A percentile compares a stretch with the other conserved stretches of the same genome.
Conservation (phyloP, 805 yeast genomes). For the Spathaspora hagerdaliae region DNA sequence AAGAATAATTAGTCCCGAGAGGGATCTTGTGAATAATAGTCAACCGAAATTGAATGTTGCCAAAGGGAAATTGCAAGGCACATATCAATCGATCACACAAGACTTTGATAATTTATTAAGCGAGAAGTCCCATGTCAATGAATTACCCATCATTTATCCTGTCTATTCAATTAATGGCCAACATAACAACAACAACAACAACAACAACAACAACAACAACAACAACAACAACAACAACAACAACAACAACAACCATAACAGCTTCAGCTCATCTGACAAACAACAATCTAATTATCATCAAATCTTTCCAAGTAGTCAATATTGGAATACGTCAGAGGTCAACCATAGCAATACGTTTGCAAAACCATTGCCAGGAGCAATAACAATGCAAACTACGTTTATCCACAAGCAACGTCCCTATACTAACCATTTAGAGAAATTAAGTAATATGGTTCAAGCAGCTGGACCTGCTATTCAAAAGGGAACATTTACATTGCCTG, state of each 20-base stretch:
- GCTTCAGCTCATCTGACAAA: background rate
- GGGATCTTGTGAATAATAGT: background rate
- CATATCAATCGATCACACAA: constrained; percentile 15
- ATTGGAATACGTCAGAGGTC: background rate
- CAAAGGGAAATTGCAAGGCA: background rate
- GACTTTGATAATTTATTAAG: constrained; percentile 31
- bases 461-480: constrained; percentile 14
- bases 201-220: no score
- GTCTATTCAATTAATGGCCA: constrained; percentile 17
- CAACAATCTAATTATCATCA: background rate
- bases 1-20: background rate
- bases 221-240: no score
- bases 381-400: background rate
- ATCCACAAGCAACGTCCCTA: background rate
- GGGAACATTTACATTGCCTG: constrained; percentile 24
- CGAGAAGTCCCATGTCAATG: constrained; percentile 11
- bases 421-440: constrained; percentile 3
- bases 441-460: constrained; percentile 4
- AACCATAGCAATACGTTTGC: background rate
- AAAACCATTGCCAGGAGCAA: constrained; percentile 7
- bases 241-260: background rate
- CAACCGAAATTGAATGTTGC: background rate
- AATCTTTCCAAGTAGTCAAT: background rate
- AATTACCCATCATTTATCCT: constrained; percentile 34
- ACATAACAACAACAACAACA: background rate